These are phyloP conservation scores for Phytophthora uliginosa DNA, from an alignment of 352 stramenopile genomes.

Conservation along the genomic window DNA sequence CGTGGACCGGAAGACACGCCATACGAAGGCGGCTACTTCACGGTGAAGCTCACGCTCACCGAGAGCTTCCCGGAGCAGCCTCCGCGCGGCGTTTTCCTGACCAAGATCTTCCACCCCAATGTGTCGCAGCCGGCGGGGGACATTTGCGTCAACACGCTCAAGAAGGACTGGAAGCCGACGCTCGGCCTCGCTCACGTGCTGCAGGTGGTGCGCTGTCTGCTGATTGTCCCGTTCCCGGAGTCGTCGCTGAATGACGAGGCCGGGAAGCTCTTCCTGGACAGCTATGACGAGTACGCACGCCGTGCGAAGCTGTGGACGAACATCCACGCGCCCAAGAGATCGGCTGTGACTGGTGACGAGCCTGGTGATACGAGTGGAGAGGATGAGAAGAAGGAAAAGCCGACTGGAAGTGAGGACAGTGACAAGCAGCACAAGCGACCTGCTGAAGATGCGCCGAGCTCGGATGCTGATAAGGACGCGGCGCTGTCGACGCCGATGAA, in stretches of 20 bases:
- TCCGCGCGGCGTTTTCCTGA: conserved; percentile 97
- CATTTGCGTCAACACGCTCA: conserved; percentile 99
- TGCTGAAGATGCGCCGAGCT: conserved; percentile 21
- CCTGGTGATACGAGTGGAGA: conserved; percentile 32
- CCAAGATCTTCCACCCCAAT: conserved; percentile 99
- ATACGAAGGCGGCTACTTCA: conserved; percentile 97
- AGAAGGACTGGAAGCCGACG: conserved; percentile 97
- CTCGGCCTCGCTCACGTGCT: conserved; percentile 98
- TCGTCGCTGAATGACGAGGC: conserved; percentile 99
- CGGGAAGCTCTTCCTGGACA: conserved; percentile 99
- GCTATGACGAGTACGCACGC: conserved; percentile 97
- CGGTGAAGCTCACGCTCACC: conserved; percentile 96
- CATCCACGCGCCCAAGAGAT: conserved; percentile 89
- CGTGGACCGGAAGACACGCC: conserved; percentile 97
- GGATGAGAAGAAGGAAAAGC: conserved; percentile 31
- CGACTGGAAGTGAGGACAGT: background rate
- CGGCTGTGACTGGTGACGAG: conserved; percentile 30
- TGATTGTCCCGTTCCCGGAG: conserved; percentile 99
- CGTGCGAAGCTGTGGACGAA: conserved; percentile 91
- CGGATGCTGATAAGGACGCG: conserved; percentile 20
- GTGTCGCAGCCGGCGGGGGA: conserved; percentile 96
- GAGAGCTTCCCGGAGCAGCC: conserved; percentile 88
- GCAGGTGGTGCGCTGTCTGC: conserved; percentile 98
- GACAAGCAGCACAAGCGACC: conserved; percentile 30
- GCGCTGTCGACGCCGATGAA: conserved; percentile 41